phyloP scores from a whole-genome alignment of 257 asterid species.

The Solanum gandarillasii region DNA sequence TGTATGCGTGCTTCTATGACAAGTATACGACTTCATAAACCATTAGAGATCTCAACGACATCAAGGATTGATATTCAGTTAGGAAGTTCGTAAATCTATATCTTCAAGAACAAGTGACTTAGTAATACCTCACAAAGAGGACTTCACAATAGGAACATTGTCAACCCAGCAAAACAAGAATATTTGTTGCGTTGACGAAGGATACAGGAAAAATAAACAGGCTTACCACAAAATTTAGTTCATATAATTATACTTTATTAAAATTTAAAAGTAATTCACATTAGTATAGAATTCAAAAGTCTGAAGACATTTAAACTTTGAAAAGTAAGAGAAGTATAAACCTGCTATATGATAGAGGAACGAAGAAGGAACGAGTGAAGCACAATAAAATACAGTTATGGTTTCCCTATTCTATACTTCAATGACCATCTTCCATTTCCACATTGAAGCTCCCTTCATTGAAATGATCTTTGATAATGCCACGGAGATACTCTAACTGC shows the following conservation, averaged over 20 bases:
- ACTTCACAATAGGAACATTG: neutral
- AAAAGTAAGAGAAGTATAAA: neutral
- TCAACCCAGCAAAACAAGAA: neutral
- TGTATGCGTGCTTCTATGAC: neutral
- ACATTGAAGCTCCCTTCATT: conserved; percentile 4
- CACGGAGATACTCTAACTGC: conserved; percentile 76
- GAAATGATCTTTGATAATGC: conserved; percentile 30
- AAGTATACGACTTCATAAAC: neutral
- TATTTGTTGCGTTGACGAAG: neutral
- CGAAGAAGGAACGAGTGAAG: neutral
- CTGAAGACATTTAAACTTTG: neutral
- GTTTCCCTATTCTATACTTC: neutral
- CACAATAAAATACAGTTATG: neutral
- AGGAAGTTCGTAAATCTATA: neutral
- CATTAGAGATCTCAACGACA: neutral
- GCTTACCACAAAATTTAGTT: neutral
- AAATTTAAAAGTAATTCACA: neutral
- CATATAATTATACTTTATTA: neutral
- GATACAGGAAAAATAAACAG: neutral
- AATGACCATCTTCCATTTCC: neutral
- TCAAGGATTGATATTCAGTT: neutral
- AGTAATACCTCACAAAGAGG: neutral
- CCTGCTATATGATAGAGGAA: neutral
- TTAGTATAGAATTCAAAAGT: neutral
- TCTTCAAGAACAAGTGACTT: neutral